Evolutionary conservation across 257 asterid species (phyloP).

Genomic region (Linaria vulgaris): DNA sequence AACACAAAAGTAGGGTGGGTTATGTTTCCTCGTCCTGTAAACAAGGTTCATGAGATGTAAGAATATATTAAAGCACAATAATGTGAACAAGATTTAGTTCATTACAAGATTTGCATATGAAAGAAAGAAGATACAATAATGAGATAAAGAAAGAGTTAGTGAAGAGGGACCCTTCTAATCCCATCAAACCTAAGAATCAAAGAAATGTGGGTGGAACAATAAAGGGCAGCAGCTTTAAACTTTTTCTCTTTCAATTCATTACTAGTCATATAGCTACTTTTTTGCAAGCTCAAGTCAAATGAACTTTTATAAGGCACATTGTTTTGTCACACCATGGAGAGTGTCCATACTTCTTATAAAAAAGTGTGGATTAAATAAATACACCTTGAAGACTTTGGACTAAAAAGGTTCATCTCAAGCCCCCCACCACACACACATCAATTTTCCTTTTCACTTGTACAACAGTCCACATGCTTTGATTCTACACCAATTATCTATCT

Average conservation of each 20-base stretch:
- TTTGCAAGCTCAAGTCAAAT: constrained; percentile 45
- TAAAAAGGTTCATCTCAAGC: background rate
- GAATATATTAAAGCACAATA: constrained; percentile 21
- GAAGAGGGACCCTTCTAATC: constrained; percentile 32
- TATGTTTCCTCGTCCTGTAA: background rate
- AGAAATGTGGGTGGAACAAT: constrained; percentile 32
- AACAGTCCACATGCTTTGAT: constrained; percentile 35
- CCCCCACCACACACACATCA: background rate
- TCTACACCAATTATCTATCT: constrained; percentile 19
- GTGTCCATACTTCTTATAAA: constrained; percentile 8
- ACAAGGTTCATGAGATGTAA: constrained; percentile 13
- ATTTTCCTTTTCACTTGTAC: background rate
- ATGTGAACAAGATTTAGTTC: constrained; percentile 27
- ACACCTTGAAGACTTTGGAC: constrained; percentile 13
- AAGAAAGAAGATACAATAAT: constrained; percentile 18
- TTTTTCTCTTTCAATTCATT: constrained; percentile 35
- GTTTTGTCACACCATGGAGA: constrained; percentile 35
- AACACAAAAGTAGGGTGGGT: constrained; percentile 12
- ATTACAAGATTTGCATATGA: constrained; percentile 13
- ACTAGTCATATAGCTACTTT: constrained; percentile 19
- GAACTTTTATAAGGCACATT: constrained; percentile 38
- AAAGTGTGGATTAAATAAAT: background rate
- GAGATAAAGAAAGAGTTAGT: constrained; percentile 32
- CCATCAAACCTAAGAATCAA: constrained; percentile 28
- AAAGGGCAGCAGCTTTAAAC: constrained; percentile 47